Conservation (phyloP, 2,329 filamentous ascomycete species). For the Neocucurbitaria cava region DNA sequence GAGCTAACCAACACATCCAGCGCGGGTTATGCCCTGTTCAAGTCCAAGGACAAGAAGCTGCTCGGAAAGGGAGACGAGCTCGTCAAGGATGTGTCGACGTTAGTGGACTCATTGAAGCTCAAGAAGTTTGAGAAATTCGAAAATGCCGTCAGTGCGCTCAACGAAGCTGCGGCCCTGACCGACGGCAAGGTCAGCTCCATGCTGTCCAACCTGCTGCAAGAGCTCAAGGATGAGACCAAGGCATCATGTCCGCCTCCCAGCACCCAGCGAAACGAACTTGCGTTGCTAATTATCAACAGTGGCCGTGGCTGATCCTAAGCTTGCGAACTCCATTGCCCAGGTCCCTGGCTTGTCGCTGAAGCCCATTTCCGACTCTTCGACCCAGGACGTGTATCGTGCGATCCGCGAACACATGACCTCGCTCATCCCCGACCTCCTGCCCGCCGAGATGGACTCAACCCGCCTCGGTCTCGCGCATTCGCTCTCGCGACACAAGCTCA, state of each 20-base stretch:
- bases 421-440: constrained; percentile 85
- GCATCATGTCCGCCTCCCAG: constrained; percentile 63
- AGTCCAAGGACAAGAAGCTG: constrained; percentile 98
- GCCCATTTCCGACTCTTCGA: constrained; percentile 80
- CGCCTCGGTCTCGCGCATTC: constrained; percentile 95
- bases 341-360: constrained; percentile 86
- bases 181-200: constrained; percentile 95
- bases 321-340: constrained; percentile 90
- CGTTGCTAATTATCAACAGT: constrained; percentile 51
- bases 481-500: constrained; percentile 90
- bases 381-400: constrained; percentile 89
- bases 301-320: constrained; percentile 90
- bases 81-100: constrained; percentile 79
- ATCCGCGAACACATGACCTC: constrained; percentile 91
- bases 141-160: constrained; percentile 85
- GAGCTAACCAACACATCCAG: constrained; percentile 60
- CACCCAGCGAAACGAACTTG: background rate
- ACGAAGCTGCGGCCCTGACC: constrained; percentile 78
- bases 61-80: constrained; percentile 83
- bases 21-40: constrained; percentile 97
- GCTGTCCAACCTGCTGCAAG: constrained; percentile 80
- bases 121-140: constrained; percentile 98
- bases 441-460: constrained; percentile 91
- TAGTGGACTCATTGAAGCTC: constrained; percentile 90
- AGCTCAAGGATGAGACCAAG: constrained; percentile 97